Conservation (phyloP, 2,329 filamentous ascomycete species). For the Colletotrichum camelliae region DNA sequence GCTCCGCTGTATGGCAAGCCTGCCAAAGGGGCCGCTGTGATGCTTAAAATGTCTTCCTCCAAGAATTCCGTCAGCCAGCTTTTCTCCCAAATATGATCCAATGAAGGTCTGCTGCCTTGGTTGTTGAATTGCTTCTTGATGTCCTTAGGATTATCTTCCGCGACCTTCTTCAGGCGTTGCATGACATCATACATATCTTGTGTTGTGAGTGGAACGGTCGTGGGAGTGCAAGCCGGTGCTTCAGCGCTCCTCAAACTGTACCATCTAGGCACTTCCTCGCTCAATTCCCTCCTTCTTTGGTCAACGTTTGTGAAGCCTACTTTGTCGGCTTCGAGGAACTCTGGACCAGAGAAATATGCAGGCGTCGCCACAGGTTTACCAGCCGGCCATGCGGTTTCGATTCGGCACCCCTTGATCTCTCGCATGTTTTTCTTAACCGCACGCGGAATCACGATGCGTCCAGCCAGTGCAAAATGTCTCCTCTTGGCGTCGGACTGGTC, state of each 20-base stretch:
- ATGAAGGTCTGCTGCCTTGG: fast-evolving
- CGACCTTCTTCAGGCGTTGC: not conserved
- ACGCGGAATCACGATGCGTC: not conserved
- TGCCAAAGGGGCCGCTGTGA: no score
- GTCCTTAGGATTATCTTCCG: no score
- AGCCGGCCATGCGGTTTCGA: not conserved
- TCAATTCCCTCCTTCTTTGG: fast-evolving
- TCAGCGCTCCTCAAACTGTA: not conserved
- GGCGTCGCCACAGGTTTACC: not conserved
- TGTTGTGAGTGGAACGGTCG: not conserved
- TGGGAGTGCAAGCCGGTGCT: not conserved
- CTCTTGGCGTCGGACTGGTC: not conserved
- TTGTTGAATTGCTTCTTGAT: no score
- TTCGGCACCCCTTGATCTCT: not conserved
- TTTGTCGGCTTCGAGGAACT: not conserved
- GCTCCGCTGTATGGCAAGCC: no score
- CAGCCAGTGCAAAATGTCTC: not conserved
- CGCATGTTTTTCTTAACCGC: not conserved
- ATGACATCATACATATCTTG: not conserved
- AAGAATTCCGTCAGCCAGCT: no score
- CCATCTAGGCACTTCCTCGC: not conserved
- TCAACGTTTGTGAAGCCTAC: fast-evolving
- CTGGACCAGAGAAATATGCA: fast-evolving
- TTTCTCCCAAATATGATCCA: not conserved
- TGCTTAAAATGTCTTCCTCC: no score